Base-by-base conservation (phyloP, 495 filamentous ascomycete genomes). In the Ramalina peruviana region DNA sequence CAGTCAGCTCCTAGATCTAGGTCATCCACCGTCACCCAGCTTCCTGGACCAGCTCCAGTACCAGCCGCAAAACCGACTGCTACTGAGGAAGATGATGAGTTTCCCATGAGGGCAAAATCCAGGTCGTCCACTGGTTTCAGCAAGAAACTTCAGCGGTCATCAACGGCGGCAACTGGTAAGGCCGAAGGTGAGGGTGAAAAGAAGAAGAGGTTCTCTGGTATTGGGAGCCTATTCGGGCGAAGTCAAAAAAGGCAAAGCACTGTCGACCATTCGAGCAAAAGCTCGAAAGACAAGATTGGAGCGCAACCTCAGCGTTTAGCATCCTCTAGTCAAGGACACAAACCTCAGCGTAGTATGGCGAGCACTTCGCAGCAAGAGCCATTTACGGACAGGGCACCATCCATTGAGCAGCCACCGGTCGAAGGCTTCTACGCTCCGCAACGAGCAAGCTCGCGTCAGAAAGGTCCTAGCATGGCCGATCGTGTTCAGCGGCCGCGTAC, bases 151-250 rank as follows among this genome's bases (percentile, higher is more conserved):
- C 60, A 62, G 21, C 40, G 60, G 36, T 43, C 54, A 38, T 52
- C 59, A 16, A 58, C 56, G 10, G 51, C 57, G n/a, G 48, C 53
- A 20, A 64, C 66, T 3, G 30, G 30, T 37, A 41, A 58, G 16
- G 60, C 65, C 23, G 23, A 23, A 21, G 45, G 38, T 33, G 57
- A 56, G 19, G 42, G 51, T 40, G 49, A 54, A 15, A 74, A 72
- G 62, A 76, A 74, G 54, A 71, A 67, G 36, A 59, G 71, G 26
- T 72, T 74, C 47, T 74, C 71, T 1, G 59, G 60, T 11, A 54
- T 74, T 25, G 64, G 68, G 58, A 54, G 33, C 50, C 36, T 65
- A 46, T 40, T 53, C 54, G 43, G 50, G 36, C 50, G 58, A 54
- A 41, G 40, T 21, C 58, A 49, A 46, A 63, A 46, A 47, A 51